These are phyloP conservation scores for Salvia miltiorrhiza DNA, from an alignment of 257 asterid species.

Conservation along the genomic window DNA sequence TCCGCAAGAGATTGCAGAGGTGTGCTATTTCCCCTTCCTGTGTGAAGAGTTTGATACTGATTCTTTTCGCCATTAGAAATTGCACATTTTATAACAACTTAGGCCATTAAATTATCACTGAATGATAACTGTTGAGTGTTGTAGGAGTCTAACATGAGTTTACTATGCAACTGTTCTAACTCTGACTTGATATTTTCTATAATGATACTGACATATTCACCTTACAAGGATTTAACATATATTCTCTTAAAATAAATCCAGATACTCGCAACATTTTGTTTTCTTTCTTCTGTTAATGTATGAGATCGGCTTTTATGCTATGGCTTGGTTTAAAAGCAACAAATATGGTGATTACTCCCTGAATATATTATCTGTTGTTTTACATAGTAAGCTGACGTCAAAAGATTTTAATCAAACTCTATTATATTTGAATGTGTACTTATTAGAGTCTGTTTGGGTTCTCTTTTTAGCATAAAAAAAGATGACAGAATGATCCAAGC, in stretches of 20 bases:
- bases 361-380: not conserved
- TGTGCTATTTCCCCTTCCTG: constrained; percentile 30
- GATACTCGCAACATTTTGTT: not conserved
- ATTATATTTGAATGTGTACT: not conserved
- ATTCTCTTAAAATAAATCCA: not conserved
- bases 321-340: not conserved
- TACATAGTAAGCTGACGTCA: not conserved
- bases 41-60: not conserved
- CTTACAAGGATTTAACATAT: not conserved
- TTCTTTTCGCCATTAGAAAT: constrained; percentile 6
- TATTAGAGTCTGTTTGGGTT: constrained; percentile 9
- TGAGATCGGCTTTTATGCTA: not conserved
- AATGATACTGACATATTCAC: constrained; percentile 3
- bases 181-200: not conserved
- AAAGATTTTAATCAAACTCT: not conserved
- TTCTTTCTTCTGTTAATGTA: not conserved
- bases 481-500: constrained; percentile 85
- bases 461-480: constrained; percentile 50
- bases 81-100: constrained; percentile 9
- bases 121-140: not conserved
- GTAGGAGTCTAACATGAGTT: not conserved
- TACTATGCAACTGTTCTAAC: constrained; percentile 2
- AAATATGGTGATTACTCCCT: not conserved
- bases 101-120: not conserved
- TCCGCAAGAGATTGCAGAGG: constrained; percentile 78